Base-by-base conservation (phyloP, 2,329 filamentous ascomycete genomes). In the Nemania sp. region DNA sequence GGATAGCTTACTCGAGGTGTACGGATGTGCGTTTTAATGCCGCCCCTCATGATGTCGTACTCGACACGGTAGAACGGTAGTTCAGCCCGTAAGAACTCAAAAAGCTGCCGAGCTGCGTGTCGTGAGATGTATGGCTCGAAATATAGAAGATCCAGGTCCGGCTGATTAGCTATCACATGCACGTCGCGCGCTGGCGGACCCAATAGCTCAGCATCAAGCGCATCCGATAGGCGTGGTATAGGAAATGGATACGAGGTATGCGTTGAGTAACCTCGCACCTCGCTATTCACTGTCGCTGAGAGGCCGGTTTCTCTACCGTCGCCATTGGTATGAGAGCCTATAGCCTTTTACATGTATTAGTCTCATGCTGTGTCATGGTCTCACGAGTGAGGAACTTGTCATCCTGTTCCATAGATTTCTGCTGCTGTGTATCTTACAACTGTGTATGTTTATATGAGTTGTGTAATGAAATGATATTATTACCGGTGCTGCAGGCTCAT, bases 31-130 rank as follows among this genome's bases (percentile, higher is more conserved):
- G 89, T 91, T 62, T 89, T 85, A 1, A 87, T 78, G 0, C 87
- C 85, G 2, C 88, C 88, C 7, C 92, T 87, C 62, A 88, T 90
- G 74, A 94, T 92, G 35, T 85, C 88, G 74, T 94, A 94, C 73
- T 89, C 85, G 3, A 94, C 92, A 60, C 91, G 86, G 74, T 94
- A 93, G 79, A 94, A 94, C 8, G 91, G 91, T 1, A 95, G 80
- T 68, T 91, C 86, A n/a, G 83, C 79, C 1, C 92, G 87, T 1
- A 95, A 84, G 74, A 93, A 93, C 15, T 88, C 81, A 78, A 94
- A 95, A 0, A 93, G 79, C 3, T 87, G 82, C 3, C 84, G 83
- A 22, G 88, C 83, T 11, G 88, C 82, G 13, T 84, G 78, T 1
- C 82, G 80, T 0, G 90, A 86, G 3, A 94, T 84, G 70, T 92